Evolutionary conservation across 2,329 filamentous ascomycete genomes (phyloP).

Genomic region (Aspergillus japonicus): DNA sequence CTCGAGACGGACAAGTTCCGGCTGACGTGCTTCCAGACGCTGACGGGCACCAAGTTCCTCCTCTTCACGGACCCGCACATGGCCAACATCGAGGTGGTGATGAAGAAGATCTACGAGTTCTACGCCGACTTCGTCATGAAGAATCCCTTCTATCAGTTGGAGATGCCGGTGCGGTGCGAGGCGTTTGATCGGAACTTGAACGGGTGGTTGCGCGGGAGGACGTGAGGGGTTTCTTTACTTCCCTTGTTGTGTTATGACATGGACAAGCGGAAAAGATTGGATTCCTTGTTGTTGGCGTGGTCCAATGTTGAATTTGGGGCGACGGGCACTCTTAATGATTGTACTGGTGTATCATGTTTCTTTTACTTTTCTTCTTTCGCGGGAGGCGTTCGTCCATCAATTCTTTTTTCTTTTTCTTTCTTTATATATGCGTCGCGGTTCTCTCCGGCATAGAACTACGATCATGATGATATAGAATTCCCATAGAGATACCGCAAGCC

Average conservation of each 20-base stretch:
- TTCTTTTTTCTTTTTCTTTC: constrained; percentile 11
- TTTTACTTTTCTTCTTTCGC: too few species aligned
- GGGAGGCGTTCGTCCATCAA: neutral
- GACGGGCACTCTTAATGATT: neutral
- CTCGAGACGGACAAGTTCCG: constrained; percentile 93
- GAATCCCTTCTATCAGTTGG: constrained; percentile 96
- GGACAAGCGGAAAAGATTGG: neutral
- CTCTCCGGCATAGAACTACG: neutral
- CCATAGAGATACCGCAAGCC: neutral
- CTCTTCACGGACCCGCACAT: constrained; percentile 90
- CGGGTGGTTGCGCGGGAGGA: constrained; percentile 69
- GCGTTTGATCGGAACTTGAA: constrained; percentile 85
- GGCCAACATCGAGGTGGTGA: constrained; percentile 76
- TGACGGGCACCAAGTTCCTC: constrained; percentile 93
- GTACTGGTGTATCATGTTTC: too few species aligned
- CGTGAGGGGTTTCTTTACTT: constrained; percentile 12
- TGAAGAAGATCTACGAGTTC: constrained; percentile 85
- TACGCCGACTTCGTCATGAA: constrained; percentile 99
- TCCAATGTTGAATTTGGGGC: too few species aligned
- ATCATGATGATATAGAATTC: neutral
- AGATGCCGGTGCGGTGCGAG: constrained; percentile 96
- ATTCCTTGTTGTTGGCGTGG: constrained; percentile 13
- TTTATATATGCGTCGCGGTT: neutral
- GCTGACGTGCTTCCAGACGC: constrained; percentile 90
- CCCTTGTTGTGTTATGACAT: neutral